Base-by-base conservation (phyloP, 495 filamentous ascomycete species). In the Bacidia rubella region DNA sequence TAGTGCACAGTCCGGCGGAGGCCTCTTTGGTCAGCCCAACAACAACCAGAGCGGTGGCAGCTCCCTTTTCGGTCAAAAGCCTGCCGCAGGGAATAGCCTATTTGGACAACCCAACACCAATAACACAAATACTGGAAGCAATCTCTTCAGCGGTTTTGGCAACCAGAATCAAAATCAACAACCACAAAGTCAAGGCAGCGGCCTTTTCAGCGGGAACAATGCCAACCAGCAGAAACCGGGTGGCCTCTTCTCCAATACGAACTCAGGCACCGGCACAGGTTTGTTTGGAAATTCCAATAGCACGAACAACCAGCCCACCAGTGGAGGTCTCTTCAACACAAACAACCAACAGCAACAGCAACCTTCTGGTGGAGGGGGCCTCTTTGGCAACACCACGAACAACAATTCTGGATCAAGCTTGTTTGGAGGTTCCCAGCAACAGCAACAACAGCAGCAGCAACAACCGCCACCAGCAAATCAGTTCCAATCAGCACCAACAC, bases 331-430 rank as follows among this genome's bases (percentile, higher is more conserved):
- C 10, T 88, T 90, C 59, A 68, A 68, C 20, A 60, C 61, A 29
- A 74, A 67, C 53, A 73, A 69, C 38, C 81, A 86, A 59, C 82
- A 81, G 61, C 82, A 81, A 62, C 79, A 80, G 47, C 67, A 65
- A 51, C 11, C 65, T 21, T n/a, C 26, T 11, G 47, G 20, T 17
- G 47, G 47, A n/a, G 65, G 67, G 24, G 62, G 72, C 29, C 62
- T 77, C 11, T 75, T 78, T 53, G 69, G 69, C 24, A 61, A 57
- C 44, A 47, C 47, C 57, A 50, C 24, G 15, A 62, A 59, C 25
- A 62, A 61, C 29, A 54, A 73, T 70, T 57, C 65, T 66, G 50
- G 64, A 61, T 57, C 73, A 26, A 75, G 83, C 55, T 63, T 94
- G 24, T 90, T 92, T 55, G 82, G 80, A 2, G 62, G 56, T 29